These are phyloP conservation scores for Prunus fruticosa DNA, from an alignment of 306 rosid species.

Conservation along the genomic window DNA sequence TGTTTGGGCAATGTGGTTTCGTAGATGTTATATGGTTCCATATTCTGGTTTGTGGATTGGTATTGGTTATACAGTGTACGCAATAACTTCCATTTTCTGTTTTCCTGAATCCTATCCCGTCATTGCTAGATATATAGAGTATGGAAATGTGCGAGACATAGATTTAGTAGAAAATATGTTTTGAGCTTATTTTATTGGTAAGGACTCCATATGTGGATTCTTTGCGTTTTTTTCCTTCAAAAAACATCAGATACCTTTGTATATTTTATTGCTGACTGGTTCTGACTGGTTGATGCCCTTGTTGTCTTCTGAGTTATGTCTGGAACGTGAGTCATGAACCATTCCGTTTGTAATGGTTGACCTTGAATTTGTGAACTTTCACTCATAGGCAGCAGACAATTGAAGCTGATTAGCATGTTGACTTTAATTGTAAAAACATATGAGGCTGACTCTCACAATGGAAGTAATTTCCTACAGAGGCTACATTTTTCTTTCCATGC, in stretches of 20 bases:
- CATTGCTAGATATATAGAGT: not conserved
- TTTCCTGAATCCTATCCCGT: not conserved
- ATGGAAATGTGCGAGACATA: not conserved
- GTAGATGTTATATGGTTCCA: not conserved
- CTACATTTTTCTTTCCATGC: not conserved
- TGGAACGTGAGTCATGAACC: not conserved
- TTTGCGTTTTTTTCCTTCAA: not conserved
- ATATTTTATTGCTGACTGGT: not conserved
- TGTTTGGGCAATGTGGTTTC: not conserved
- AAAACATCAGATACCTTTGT: not conserved
- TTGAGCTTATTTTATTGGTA: not conserved
- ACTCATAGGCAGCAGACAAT: not conserved
- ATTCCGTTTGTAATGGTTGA: not conserved
- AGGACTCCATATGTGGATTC: not conserved
- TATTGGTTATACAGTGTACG: not conserved
- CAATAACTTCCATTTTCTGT: not conserved
- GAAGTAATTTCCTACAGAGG: not conserved
- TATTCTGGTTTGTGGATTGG: not conserved
- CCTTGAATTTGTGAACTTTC: conserved; percentile 1
- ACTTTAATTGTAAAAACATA: not conserved
- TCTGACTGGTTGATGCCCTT: not conserved
- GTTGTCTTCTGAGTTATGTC: not conserved
- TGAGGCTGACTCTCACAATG: not conserved
- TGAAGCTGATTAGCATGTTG: not conserved
- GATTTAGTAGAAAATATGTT: not conserved